Percentiles rank a stretch among this genome's conserved stretches.
Evolutionary conservation across 2,329 filamentous ascomycete genomes (phyloP).

Genomic region (Hypoxylon sp.): DNA sequence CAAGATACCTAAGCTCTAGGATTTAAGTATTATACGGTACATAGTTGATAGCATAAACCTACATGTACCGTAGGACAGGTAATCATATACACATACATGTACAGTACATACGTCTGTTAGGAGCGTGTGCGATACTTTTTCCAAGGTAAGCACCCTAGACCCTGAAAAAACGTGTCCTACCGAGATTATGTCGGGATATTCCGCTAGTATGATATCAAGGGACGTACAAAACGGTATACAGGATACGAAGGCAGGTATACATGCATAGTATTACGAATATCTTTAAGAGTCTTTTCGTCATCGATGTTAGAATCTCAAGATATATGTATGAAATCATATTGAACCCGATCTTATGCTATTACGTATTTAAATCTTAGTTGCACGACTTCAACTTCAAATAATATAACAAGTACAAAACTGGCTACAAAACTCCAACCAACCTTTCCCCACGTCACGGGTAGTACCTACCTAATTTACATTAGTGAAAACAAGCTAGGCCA

Average conservation of each 20-base stretch:
- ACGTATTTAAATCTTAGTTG: not conserved
- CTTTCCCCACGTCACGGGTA: not conserved
- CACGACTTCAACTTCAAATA: not conserved
- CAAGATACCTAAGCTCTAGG: too few species aligned
- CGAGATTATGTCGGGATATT: not conserved
- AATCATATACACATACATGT: constrained; percentile 1
- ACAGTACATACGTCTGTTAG: too few species aligned
- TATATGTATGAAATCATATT: not conserved
- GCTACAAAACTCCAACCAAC: not conserved
- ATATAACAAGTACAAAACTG: not conserved
- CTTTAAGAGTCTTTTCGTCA: not conserved
- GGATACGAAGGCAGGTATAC: too few species aligned
- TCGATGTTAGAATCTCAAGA: not conserved
- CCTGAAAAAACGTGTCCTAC: constrained; percentile 9
- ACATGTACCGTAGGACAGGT: constrained; percentile 5
- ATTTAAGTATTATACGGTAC: too few species aligned
- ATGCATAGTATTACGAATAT: not conserved
- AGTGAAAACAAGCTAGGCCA: not conserved
- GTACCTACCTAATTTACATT: constrained; percentile 1
- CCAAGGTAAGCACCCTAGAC: not conserved
- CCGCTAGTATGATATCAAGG: not conserved
- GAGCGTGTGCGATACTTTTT: not conserved
- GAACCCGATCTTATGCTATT: not conserved
- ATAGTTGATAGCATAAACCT: not conserved
- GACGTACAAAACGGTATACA: not conserved